Base-by-base conservation (phyloP, 345 rosid genomes). In the Acer saccharum region DNA sequence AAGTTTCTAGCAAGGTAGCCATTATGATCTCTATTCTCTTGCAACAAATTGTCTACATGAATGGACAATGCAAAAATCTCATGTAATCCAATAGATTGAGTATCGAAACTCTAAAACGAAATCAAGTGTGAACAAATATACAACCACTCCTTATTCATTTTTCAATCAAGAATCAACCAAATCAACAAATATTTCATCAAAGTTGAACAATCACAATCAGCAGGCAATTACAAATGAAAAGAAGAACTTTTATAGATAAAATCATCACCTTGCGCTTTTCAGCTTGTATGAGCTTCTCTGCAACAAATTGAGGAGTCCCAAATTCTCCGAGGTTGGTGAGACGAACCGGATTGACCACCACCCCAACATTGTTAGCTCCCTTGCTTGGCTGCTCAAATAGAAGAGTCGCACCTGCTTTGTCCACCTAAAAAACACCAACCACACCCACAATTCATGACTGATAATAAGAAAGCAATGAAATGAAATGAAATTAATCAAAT, bases 311-410 rank as follows among this genome's bases (percentile, higher is more conserved):
- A 76, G 98, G 97, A 77, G 85, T 81, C 72, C 98, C 99, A 79
- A 88, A 92, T 72, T 93, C 90, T 65, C 84, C 87, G 63, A 93
- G 98, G 78, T 78, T 90, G 1, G 82, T 65, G 52, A 93, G 86
- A 73, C 98, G 99, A 89, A 93, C 91, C 21, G 94, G 96, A 84
- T 77, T 90, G 62, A 95, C 99, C 29, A 95, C 97, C 54, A 93
- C 92, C 71, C 99, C 99, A 29, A 90, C 71, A 77, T 85, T 93
- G 87, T 95, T 93, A 76, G 85, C 89, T 78, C 91, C 90, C 68
- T 84, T 87, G n/a, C 76, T 84, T 52, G 83, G 70, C 78, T 93
- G 92, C 89, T 95, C 94, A 78, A 93, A 93, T 79, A 95, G 84
- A 78, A 78, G 94, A 20, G 88, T 90, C 6, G 99, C 97, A 71